These are phyloP conservation scores for Metschnikowia lachancei DNA, from an alignment of 805 yeast genomes.

Conservation along the genomic window DNA sequence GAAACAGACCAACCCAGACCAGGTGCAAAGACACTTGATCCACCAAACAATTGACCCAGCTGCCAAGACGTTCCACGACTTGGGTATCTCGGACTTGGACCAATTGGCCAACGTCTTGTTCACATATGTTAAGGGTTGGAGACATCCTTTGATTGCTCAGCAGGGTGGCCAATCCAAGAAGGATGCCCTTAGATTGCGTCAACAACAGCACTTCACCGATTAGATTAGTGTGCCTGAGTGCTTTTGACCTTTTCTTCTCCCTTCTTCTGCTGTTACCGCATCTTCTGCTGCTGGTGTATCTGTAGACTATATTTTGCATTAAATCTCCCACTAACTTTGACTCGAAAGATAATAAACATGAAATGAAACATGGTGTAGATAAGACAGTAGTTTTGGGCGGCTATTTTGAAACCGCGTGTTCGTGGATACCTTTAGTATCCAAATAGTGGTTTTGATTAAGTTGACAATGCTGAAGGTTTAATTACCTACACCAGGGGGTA, in stretches of 20 bases:
- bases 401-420: no score
- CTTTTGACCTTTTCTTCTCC: not conserved
- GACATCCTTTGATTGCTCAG: slow-evolving; percentile 49
- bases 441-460: no score
- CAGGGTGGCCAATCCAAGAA: slow-evolving; percentile 42
- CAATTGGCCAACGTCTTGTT: slow-evolving; percentile 47
- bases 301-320: slow-evolving; percentile 15
- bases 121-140: slow-evolving; percentile 47
- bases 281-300: slow-evolving; percentile 6
- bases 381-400: no score
- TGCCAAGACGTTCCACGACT: slow-evolving; percentile 65
- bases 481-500: no score
- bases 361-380: not conserved
- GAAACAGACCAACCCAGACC: slow-evolving; percentile 63
- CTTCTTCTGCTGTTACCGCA: no score
- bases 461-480: no score
- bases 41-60: slow-evolving; percentile 60
- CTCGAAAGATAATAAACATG: not conserved
- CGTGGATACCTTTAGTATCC: no score
- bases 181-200: slow-evolving; percentile 43
- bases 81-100: slow-evolving; percentile 54
- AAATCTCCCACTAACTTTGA: not conserved
- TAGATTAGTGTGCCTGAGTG: slow-evolving; percentile 14
- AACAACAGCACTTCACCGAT: slow-evolving; percentile 42
- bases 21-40: slow-evolving; percentile 67